Conservation (phyloP, 768 basidiomycete genomes). For the Trametopsis cervina region DNA sequence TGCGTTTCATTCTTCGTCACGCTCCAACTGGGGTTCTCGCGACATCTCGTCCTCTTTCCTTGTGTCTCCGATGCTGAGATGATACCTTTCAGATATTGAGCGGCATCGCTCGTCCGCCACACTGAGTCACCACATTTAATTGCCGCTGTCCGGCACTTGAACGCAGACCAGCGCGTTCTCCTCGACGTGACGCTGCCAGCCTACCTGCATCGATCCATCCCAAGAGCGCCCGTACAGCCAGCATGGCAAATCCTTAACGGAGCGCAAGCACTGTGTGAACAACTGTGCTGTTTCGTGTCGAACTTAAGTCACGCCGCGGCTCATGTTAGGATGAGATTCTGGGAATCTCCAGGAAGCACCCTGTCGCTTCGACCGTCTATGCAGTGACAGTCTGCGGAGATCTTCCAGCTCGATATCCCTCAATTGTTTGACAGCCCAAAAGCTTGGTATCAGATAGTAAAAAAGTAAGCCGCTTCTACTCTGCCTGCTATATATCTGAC, state of each 20-base stretch:
- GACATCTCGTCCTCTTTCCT: neutral
- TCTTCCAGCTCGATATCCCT: conserved; percentile 4
- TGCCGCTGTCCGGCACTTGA: conserved; percentile 9
- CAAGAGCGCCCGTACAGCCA: conserved; percentile 2
- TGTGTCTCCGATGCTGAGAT: neutral
- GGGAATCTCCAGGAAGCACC: conserved; percentile 6
- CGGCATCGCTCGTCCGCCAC: too few species aligned
- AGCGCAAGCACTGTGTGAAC: conserved; percentile 14
- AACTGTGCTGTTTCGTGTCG: conserved; percentile 1
- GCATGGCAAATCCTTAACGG: conserved; percentile 7
- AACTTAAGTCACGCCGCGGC: neutral
- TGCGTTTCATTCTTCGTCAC: neutral
- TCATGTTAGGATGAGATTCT: neutral
- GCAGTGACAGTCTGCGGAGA: conserved; percentile 5
- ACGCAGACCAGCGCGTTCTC: neutral
- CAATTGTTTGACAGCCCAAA: conserved; percentile 12
- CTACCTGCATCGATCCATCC: too few species aligned
- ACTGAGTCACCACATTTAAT: neutral
- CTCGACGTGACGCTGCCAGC: neutral
- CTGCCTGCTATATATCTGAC: neutral
- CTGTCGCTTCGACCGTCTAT: neutral
- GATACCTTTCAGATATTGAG: too few species aligned
- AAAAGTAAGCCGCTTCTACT: neutral
- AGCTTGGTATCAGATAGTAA: conserved; percentile 2
- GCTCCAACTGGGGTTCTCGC: neutral